Evolutionary conservation across 2,329 filamentous ascomycete genomes (phyloP), one percentile per base, ranked within the genome.

Genomic region (Teratosphaeria epicoccoides): DNA sequence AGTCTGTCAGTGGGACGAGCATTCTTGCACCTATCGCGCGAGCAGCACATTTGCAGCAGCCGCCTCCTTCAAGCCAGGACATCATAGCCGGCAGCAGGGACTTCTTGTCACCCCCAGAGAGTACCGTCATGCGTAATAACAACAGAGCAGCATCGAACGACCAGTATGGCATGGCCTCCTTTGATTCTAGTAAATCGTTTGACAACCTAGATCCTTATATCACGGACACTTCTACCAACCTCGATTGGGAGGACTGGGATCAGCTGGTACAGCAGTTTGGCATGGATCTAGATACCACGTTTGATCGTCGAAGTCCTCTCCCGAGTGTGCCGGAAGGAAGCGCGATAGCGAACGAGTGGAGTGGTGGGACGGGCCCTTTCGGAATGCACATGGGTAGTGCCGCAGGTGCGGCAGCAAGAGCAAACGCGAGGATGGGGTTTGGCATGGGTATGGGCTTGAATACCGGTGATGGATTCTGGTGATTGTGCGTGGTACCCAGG

Each of bases 171-270:
- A 56, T 61, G 45, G 55, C 62, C 28, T 59, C 61, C 1, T 55
- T 66, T 14, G 62, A 65, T 20, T 57, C 59, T 1, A 50, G 54
- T 11, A 14, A 12, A 4, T 53, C 55, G 25, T 49, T 55, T 6
- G 49, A 64, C 43, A 9, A 7, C 14, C 53, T 60, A 52, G 37
- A 55, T 56, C 20, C 57, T 46, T 60, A 59, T 0, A 53, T 65
- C 14, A 63, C 71, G 56, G 70, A 71, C 22, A 66, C 67, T 5
- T 66, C 64, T 1, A 66, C 63, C 11, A 70, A 66, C 28, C 51
- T 76, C 55, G 70, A 76, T 48, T 76, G 74, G 74, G 66, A 72
- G 40, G 69, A 66, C 33, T 76, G 72, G 71, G 73, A 76, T 44
- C 70, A 75, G 56, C 64, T 76, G 52, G 72, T 76, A 2, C 62